Base-by-base conservation (phyloP, 2,329 filamentous ascomycete genomes). In the Xylariaceae sp. region DNA sequence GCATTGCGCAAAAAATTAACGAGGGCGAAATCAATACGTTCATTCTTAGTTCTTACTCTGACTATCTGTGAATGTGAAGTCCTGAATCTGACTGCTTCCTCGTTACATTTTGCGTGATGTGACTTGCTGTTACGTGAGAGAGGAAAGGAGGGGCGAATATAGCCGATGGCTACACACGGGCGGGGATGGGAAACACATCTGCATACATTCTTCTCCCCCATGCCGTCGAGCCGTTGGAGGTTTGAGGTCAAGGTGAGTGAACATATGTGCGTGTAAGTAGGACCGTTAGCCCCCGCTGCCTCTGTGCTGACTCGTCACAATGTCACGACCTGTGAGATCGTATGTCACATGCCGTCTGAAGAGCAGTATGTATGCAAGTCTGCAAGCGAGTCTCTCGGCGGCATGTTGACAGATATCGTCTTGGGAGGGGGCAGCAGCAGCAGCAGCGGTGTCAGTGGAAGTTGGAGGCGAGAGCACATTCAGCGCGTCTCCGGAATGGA, bases 81-180 rank as follows among this genome's bases (percentile, higher is more conserved):
- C 44, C 7, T 47, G 6, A 1, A 47, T 47, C 13, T 13, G 6
- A n/a, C 44, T 47, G 15, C 44, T n/a, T 47, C 3, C 44, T 15
- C 15, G 51, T 54, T 45, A 53, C 55, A 15, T 53, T 53, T 58
- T 58, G n/a, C 58, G 58, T 56, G 56, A 13, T 42, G 37, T 42
- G 37, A 42, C 37, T 42, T 42, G 37, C 2, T 42, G 23, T 42
- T 13, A 13, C 37, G 9, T 13, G 37, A 42, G 23, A 30, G 23
- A 30, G 23, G 23, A 42, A 7, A 42, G 37, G 37, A 42, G 37
- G 37, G 23, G 23, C 23, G 23, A 9, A 42, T 9, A 42, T 42
- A 42, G 7, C 37, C 37, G 37, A 13, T 42, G 11, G 37, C 37
- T 42, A 42, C 37, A 42, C 37, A 42, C 2, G 37, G 37, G 23